These are phyloP conservation scores for Gamsiella multidivaricata DNA, from an alignment of 192 early-diverging fungal species.

Conservation along the genomic window DNA sequence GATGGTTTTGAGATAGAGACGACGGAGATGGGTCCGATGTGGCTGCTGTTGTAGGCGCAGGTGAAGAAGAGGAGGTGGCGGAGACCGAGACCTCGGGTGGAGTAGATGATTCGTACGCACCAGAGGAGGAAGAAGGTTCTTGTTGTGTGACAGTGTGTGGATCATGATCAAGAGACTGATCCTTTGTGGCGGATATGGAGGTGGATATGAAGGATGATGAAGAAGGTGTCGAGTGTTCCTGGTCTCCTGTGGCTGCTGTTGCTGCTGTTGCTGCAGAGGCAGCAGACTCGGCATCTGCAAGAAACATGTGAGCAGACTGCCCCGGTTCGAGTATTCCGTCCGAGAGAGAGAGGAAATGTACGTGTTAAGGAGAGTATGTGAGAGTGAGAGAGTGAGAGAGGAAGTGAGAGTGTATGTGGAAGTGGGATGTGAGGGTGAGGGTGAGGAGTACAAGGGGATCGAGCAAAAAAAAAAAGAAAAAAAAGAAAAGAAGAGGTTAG, in stretches of 20 bases:
- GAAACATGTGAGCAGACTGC: slow-evolving; percentile 3
- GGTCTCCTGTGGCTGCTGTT: background rate
- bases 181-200: background rate
- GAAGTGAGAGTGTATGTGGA: background rate
- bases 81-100: too few relatives aligned
- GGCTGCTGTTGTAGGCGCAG: background rate
- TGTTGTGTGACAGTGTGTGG: too few relatives aligned
- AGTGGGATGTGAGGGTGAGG: background rate
- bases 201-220: background rate
- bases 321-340: too few relatives aligned
- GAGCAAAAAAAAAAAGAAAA: background rate
- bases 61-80: background rate
- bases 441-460: background rate
- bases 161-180: background rate
- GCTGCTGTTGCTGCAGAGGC: background rate
- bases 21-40: background rate
- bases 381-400: background rate
- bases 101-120: background rate
- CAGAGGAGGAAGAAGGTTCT: too few relatives aligned
- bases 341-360: too few relatives aligned
- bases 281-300: slow-evolving; percentile 5
- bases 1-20: background rate
- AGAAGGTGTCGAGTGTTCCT: background rate
- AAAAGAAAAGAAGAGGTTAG: too few relatives aligned
- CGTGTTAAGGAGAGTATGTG: slow-evolving; percentile 2